Evolutionary conservation across 768 basidiomycete species (phyloP).

Genomic region (Amanita pallidorosea): DNA sequence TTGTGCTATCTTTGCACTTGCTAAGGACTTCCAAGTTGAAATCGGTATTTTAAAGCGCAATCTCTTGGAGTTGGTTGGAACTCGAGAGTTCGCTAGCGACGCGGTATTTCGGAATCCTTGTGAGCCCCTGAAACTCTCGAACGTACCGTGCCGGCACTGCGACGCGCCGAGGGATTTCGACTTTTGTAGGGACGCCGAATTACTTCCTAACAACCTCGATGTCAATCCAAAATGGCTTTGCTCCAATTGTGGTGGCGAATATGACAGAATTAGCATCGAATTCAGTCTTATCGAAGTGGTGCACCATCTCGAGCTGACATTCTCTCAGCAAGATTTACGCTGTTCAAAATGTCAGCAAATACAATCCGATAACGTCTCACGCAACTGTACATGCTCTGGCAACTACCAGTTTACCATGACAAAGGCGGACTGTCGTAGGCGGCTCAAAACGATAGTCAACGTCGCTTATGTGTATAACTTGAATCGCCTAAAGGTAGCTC

Average conservation of each 20-base stretch:
- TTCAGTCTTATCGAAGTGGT: conserved; percentile 74
- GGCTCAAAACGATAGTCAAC: conserved; percentile 74
- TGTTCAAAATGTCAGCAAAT: conserved; percentile 88
- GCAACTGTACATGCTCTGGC: conserved; percentile 85
- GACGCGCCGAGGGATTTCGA: conserved; percentile 86
- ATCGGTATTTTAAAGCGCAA: conserved; percentile 84
- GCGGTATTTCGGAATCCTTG: conserved; percentile 89
- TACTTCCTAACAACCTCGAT: conserved; percentile 48
- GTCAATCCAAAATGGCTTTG: conserved; percentile 59
- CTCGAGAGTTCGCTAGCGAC: conserved; percentile 79
- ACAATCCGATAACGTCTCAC: conserved; percentile 78
- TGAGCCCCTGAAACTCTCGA: conserved; percentile 72
- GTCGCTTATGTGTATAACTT: conserved; percentile 70
- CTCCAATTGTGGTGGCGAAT: conserved; percentile 68
- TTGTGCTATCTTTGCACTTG: conserved; percentile 73
- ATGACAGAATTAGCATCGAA: conserved; percentile 84
- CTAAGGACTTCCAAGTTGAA: conserved; percentile 76
- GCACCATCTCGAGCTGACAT: conserved; percentile 56
- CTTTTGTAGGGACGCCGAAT: conserved; percentile 85
- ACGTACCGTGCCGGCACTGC: conserved; percentile 84
- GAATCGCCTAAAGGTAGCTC: conserved; percentile 47
- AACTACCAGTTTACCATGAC: conserved; percentile 63
- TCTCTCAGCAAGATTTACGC: conserved; percentile 81
- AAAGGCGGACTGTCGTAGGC: conserved; percentile 61
- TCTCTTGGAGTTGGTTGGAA: conserved; percentile 75